A percentile compares a stretch with the other conserved stretches of the same genome.
Conservation (phyloP, 306 rosid genomes). For the Dalbergia oliveri region DNA sequence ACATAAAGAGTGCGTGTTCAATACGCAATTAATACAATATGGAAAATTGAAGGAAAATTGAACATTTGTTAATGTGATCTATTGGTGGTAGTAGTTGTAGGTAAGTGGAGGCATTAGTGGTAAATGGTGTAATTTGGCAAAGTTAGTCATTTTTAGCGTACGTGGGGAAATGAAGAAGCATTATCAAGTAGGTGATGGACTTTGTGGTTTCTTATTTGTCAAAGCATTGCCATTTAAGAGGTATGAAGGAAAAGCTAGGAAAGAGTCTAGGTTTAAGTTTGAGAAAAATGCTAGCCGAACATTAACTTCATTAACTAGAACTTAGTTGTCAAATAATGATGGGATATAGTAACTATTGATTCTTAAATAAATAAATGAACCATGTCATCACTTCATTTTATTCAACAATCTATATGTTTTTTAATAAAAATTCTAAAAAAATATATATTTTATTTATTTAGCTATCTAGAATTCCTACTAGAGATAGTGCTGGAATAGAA, state of each 20-base stretch:
- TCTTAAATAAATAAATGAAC: too few relatives aligned
- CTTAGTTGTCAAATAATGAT: too few relatives aligned
- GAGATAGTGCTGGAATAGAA: too few relatives aligned
- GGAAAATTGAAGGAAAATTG: not conserved
- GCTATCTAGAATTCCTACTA: too few relatives aligned
- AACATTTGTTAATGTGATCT: not conserved
- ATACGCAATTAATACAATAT: not conserved
- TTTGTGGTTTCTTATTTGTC: not conserved
- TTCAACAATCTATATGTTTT: too few relatives aligned
- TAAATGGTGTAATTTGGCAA: slow-evolving; percentile 1
- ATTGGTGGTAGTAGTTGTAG: not conserved
- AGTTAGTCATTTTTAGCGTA: not conserved
- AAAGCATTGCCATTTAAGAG: not conserved
- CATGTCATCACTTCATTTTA: too few relatives aligned
- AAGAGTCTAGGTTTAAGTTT: not conserved
- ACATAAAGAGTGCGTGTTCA: not conserved
- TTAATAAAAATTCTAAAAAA: too few relatives aligned
- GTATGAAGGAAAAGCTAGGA: not conserved
- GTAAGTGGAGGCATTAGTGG: not conserved
- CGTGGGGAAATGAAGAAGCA: not conserved
- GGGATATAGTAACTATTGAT: too few relatives aligned
- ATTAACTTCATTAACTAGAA: too few relatives aligned
- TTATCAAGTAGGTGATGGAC: not conserved
- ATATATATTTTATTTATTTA: too few relatives aligned
- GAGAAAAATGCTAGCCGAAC: too few relatives aligned